Conservation (phyloP, 495 filamentous ascomycete species). For the Sabuloglossum arenarium region DNA sequence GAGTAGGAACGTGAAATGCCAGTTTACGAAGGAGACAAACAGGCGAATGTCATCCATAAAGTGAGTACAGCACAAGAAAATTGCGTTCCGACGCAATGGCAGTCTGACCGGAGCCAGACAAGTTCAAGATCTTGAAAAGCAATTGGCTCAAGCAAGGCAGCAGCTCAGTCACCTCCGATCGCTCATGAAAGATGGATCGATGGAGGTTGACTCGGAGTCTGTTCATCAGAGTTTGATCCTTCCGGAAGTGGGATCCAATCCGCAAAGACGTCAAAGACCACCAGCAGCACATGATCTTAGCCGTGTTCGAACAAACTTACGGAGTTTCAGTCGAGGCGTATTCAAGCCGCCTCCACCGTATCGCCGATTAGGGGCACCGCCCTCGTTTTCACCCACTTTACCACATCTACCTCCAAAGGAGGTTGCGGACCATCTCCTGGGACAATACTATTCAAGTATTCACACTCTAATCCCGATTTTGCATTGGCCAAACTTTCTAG, state of each 20-base stretch:
- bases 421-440: constrained; percentile 53
- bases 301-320: constrained; percentile 48
- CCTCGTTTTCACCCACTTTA: constrained; percentile 29
- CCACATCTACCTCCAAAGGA: constrained; percentile 50
- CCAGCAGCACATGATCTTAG: constrained; percentile 45
- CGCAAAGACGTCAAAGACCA: constrained; percentile 27
- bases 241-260: constrained; percentile 46
- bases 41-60: constrained; percentile 98
- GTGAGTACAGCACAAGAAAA: constrained; percentile 20
- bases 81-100: not conserved
- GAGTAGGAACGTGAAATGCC: constrained; percentile 85
- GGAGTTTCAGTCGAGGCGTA: constrained; percentile 53
- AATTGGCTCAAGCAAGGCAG: constrained; percentile 51
- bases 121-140: constrained; percentile 91
- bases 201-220: constrained; percentile 39
- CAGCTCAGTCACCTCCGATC: constrained; percentile 53
- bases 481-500: constrained; percentile 71
- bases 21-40: constrained; percentile 98
- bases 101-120: constrained; percentile 28
- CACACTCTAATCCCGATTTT: constrained; percentile 69
- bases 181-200: constrained; percentile 22
- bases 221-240: constrained; percentile 39
- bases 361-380: constrained; percentile 30
- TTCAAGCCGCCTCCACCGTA: constrained; percentile 64
- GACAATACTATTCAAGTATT: constrained; percentile 50